Evolutionary conservation across 805 yeast species (phyloP).

Genomic region (Hanseniaspora lachancei): DNA sequence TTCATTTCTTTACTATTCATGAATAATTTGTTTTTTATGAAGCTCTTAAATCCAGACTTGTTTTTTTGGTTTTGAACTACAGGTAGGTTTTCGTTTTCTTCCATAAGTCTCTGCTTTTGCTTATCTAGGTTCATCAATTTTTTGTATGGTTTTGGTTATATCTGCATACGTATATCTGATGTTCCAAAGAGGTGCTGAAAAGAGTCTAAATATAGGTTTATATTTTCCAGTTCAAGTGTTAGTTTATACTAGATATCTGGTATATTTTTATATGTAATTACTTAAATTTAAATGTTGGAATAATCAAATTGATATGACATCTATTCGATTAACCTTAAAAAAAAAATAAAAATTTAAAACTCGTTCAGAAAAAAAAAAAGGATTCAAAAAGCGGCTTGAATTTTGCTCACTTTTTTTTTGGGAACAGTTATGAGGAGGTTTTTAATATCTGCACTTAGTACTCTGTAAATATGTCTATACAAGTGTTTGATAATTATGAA

Average conservation of each 20-base stretch:
- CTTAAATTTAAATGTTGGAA: no score
- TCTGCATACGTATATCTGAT: no score
- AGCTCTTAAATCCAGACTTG: neutral
- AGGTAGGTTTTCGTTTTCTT: constrained; percentile 11
- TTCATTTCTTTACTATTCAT: constrained; percentile 27
- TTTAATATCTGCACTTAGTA: neutral
- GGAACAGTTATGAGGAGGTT: no score
- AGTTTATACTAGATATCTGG: no score
- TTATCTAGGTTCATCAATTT: neutral
- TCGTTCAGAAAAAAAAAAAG: neutral
- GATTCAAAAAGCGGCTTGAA: neutral
- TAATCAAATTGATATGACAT: no score
- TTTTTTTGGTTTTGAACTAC: neutral
- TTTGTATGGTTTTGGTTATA: neutral
- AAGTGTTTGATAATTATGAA: no score
- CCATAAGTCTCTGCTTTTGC: constrained; percentile 4
- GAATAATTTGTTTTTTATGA: neutral
- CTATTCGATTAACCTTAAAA: neutral
- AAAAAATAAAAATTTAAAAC: neutral
- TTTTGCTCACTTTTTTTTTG: no score
- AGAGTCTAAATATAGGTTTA: no score
- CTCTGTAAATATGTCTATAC: no score
- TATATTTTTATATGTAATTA: no score
- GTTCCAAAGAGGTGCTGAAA: no score
- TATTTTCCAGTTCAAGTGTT: no score